Percentiles rank a stretch among this genome's conserved stretches.
Conservation (phyloP, 2,329 filamentous ascomycete species). For the Aspergillus fructus region DNA sequence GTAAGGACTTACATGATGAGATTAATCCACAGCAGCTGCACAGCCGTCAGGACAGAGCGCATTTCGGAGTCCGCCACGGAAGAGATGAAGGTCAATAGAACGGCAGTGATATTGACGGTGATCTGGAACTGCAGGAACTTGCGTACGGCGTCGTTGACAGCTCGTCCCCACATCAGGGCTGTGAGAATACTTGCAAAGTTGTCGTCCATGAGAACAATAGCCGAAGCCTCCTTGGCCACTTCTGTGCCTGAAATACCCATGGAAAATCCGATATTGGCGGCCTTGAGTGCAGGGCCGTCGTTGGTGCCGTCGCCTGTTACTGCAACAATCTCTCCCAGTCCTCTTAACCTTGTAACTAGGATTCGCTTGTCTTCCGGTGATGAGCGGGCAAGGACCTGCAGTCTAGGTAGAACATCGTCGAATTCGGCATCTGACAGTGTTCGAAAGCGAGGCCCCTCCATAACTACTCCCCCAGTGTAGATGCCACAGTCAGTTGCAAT, state of each 20-base stretch:
- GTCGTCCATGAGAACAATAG: constrained; percentile 65
- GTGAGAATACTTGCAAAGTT: constrained; percentile 63
- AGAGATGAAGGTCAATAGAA: constrained; percentile 79
- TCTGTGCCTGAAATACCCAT: constrained; percentile 65
- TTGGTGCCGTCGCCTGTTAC: constrained; percentile 64
- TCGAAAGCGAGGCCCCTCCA: constrained; percentile 66
- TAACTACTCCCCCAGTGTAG: constrained; percentile 57
- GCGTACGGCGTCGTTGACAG: constrained; percentile 64
- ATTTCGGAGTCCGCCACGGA: constrained; percentile 67
- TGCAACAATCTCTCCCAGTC: constrained; percentile 59
- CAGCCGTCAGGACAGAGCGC: constrained; percentile 73
- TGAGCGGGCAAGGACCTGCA: constrained; percentile 63
- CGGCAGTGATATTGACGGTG: constrained; percentile 85
- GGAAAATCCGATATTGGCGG: constrained; percentile 63
- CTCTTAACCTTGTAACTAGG: constrained; percentile 57
- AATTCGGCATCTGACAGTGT: constrained; percentile 58
- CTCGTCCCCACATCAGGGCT: constrained; percentile 63
- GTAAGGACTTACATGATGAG: constrained; percentile 79
- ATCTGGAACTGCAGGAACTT: constrained; percentile 61
- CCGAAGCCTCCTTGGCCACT: constrained; percentile 63
- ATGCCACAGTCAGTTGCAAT: constrained; percentile 72
- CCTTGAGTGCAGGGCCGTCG: constrained; percentile 62
- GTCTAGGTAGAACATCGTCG: constrained; percentile 53
- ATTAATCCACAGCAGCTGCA: constrained; percentile 90
- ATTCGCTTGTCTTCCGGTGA: constrained; percentile 65